Conservation (phyloP, 2,329 filamentous ascomycete genomes). For the Trichophyton simii region DNA sequence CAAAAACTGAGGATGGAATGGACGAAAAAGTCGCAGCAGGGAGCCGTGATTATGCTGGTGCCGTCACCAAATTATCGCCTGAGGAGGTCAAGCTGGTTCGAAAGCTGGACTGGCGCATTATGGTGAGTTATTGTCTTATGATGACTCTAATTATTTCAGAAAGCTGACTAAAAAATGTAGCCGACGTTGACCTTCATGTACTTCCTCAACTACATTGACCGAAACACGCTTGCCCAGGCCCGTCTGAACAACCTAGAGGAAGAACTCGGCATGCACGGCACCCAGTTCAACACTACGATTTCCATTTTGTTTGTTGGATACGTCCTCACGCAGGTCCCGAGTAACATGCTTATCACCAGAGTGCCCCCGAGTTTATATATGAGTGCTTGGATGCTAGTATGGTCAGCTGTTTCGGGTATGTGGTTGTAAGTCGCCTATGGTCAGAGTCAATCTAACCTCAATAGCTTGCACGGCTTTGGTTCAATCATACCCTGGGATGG, state of each 20-base stretch:
- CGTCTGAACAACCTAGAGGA: conserved; percentile 13
- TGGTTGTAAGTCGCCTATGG: neutral
- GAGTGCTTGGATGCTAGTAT: conserved; percentile 8
- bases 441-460: neutral
- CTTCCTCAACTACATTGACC: conserved; percentile 18
- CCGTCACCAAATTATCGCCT: conserved; percentile 29
- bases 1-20: neutral
- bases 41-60: conserved; percentile 29
- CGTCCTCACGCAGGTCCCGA: conserved; percentile 12
- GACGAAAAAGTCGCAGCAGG: neutral
- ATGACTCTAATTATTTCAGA: conserved; percentile 27
- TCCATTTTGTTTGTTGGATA: conserved; percentile 33
- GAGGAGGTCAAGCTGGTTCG: conserved; percentile 31
- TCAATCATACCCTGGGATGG: conserved; percentile 32
- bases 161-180: conserved; percentile 9
- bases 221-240: conserved; percentile 15
- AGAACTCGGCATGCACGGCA: conserved; percentile 34
- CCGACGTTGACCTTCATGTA: conserved; percentile 19
- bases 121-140: conserved; percentile 51
- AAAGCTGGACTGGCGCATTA: conserved; percentile 33
- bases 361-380: conserved; percentile 14
- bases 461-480: conserved; percentile 32
- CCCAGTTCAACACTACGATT: conserved; percentile 36
- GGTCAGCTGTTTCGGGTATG: conserved; percentile 8
- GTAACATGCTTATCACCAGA: conserved; percentile 15